Evolutionary conservation across 2,329 filamentous ascomycete genomes (phyloP), one percentile per base, ranked within the genome.

Genomic region (Diaporthe sp.): DNA sequence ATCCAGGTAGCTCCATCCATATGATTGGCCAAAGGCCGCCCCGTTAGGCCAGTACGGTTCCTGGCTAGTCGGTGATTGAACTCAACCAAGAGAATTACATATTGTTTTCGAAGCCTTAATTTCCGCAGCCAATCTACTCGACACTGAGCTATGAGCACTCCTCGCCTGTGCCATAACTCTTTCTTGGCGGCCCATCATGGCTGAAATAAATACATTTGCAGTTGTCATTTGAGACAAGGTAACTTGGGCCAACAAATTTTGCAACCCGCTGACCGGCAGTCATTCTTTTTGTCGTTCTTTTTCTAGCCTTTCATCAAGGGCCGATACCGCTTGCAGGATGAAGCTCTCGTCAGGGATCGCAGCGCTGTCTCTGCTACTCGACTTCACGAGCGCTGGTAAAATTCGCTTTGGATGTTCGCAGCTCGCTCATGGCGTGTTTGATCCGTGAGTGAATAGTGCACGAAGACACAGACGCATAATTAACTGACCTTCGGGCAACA

Each of bases 351-450:
- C 44, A 22, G 13, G 44, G 27, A 15, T 37, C 32, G 63, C 63
- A 13, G 30, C 63, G 2, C 44, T 66, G n/a, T 51, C 44, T 25
- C 15, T 51, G 5, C 32, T 66, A 7, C 44, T 66, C 3, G 63
- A 51, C 9, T 19, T 19, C 22, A 27, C 63, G 1, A 66, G 30
- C 44, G 63, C 63, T 66, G 63, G 63, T 6, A 50, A 51, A 17
- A 25, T 66, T 22, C 63, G 63, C 44, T 66, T 66, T 51, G 63
- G 63, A 12, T 66, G 63, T 51, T 66, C 63, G 13, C 63, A 66
- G 44, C 63, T 66, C 15, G 63, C 63, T 44, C 25, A 66, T 22
- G 63, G 63, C 63, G 30, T 27, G 4, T 66, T 66, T 51, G 63
- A 66, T n/a, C 63, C 63, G 63, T 66, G 44, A 66, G 63, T 51